These are phyloP conservation scores for Calonectria pteridis DNA, from an alignment of 2,329 filamentous ascomycete genomes.

Conservation along the genomic window DNA sequence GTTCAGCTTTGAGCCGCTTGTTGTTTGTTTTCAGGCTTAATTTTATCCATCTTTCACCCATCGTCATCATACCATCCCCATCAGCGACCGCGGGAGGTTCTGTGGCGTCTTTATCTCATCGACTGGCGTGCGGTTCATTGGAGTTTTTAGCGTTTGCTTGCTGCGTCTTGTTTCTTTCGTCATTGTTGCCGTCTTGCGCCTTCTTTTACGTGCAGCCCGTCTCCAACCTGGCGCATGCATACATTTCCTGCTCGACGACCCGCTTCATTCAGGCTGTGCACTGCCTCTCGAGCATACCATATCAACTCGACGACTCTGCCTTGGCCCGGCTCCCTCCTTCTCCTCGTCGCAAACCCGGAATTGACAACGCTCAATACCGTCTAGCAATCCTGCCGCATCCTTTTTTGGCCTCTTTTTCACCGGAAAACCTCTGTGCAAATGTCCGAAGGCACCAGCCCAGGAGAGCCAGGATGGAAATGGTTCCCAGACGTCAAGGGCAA, in stretches of 20 bases:
- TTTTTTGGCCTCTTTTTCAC: background rate
- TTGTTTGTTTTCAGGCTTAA: background rate
- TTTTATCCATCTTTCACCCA: background rate
- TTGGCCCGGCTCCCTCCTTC: conserved; percentile 6
- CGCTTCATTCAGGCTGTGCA: conserved; percentile 15
- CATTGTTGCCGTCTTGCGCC: background rate
- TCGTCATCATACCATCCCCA: background rate
- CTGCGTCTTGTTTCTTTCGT: background rate
- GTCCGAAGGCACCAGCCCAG: conserved; percentile 31
- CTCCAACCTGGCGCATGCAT: background rate
- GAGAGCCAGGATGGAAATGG: conserved; percentile 52
- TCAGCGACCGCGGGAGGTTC: background rate
- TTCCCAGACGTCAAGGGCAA: conserved; percentile 57
- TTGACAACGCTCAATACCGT: background rate
- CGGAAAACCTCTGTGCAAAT: background rate
- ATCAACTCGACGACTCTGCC: conserved; percentile 7
- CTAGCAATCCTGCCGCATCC: background rate
- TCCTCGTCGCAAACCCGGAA: background rate
- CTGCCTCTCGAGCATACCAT: background rate
- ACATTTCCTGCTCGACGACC: conserved; percentile 4
- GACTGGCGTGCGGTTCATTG: background rate
- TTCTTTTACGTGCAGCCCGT: background rate
- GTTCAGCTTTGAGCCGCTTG: background rate
- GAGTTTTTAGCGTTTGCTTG: background rate
- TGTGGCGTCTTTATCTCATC: background rate